phyloP scores from a whole-genome alignment of 305 asterid genomes.

The Withania somnifera region DNA sequence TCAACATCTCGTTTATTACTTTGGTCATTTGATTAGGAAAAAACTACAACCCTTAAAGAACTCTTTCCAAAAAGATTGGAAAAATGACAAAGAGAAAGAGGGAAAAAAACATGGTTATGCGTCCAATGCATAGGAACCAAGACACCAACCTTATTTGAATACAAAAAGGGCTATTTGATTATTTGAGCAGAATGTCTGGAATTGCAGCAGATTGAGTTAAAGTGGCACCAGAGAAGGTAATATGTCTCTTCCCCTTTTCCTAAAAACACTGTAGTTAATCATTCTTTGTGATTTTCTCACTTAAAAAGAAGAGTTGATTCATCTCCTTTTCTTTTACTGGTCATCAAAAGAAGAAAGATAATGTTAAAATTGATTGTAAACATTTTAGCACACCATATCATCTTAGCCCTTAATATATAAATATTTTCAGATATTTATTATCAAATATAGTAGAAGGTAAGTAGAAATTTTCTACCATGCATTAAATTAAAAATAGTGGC shows the following conservation, averaged over 20 bases:
- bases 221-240: neutral
- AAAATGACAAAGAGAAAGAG: neutral
- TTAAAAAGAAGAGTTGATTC: neutral
- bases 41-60: too few relatives aligned
- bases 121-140: neutral
- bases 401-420: too few relatives aligned
- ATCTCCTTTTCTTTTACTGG: neutral
- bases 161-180: neutral
- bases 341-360: neutral
- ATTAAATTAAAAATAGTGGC: too few relatives aligned
- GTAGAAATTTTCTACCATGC: too few relatives aligned
- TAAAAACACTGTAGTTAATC: neutral
- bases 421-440: too few relatives aligned
- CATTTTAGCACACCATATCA: too few relatives aligned
- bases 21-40: too few relatives aligned
- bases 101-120: neutral
- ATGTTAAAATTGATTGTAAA: too few relatives aligned
- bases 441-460: too few relatives aligned
- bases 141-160: neutral
- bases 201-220: neutral
- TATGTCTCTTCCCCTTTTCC: neutral
- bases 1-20: too few relatives aligned
- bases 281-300: neutral
- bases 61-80: neutral
- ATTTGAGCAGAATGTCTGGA: neutral